A percentile compares a stretch with the other conserved stretches of the same genome.
phyloP scores from a whole-genome alignment of 768 basidiomycete genomes.

The Panaeolus cyanescens region DNA sequence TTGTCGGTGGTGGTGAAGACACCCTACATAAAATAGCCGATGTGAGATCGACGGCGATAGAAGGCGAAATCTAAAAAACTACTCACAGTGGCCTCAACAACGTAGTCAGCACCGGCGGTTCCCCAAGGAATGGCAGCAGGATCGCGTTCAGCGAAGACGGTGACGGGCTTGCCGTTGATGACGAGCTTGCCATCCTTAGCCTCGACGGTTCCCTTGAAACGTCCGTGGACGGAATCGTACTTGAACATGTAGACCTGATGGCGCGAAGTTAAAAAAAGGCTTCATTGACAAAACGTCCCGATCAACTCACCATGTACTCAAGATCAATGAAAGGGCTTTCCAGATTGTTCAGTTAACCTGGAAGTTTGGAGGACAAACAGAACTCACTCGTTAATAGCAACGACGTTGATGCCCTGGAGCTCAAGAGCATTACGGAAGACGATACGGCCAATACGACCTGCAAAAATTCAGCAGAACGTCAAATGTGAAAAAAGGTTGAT shows the following conservation, averaged over 20 bases:
- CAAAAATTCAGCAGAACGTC: constrained; percentile 7
- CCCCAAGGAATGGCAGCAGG: constrained; percentile 87
- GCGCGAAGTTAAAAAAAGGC: neutral
- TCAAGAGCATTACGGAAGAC: constrained; percentile 93
- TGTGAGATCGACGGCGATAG: constrained; percentile 15
- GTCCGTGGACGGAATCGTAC: constrained; percentile 91
- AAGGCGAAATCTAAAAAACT: constrained; percentile 8
- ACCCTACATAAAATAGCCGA: constrained; percentile 52
- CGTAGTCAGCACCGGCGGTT: constrained; percentile 81
- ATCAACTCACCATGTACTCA: constrained; percentile 82
- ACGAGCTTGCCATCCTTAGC: constrained; percentile 87
- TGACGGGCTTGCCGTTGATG: constrained; percentile 78
- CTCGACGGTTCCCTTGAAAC: constrained; percentile 85
- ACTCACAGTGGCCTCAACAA: constrained; percentile 92
- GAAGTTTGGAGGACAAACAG: neutral
- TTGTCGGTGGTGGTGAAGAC: constrained; percentile 97
- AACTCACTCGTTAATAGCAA: constrained; percentile 92
- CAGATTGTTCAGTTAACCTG: neutral
- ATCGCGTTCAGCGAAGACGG: constrained; percentile 84
- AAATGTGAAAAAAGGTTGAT: neutral
- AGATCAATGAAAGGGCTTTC: constrained; percentile 94
- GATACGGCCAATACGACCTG: constrained; percentile 99
- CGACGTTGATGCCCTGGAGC: constrained; percentile 74
- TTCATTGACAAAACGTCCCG: neutral
- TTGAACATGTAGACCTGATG: constrained; percentile 96